Evolutionary conservation across 108 stramenopile genomes (phyloP), one percentile per base, ranked within the genome.

Genomic region (Nitzschia inconspicua): DNA sequence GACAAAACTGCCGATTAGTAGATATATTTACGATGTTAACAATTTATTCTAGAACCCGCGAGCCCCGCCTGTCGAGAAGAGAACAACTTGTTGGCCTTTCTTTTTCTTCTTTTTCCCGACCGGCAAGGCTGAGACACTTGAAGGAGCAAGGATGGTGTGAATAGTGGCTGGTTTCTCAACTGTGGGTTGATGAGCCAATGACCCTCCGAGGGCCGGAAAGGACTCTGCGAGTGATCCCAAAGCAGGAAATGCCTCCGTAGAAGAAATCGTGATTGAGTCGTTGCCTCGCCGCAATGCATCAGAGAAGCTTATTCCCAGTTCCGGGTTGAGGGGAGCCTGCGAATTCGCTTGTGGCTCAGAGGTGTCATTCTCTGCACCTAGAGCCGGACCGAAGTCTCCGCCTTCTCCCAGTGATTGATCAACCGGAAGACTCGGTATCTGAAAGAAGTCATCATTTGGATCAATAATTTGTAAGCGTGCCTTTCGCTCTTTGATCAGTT

Each of bases 401-500:
- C 24, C 1, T 23, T 47, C 46, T 4, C 3, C 20, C 36, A 37
- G 36, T 11, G 10, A 37, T 25, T n/a, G 26, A 26, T 6, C 3
- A 4, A 10, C 25, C 25, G 26, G 10, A 11, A 20, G 40, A 27
- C 14, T 28, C 8, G 35, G n/a, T 22, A 22, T 19, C 18, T 62
- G 79, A 51, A 88, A 88, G 52, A 88, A 88, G 8, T 71, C 74
- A 47, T 88, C 86, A 31, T 78, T 64, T 3, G 77, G 84, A 55
- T 88, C 83, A 19, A 88, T 72, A 3, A 47, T 44, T 60, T 85
- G 83, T 6, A 68, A 52, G 19, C 64, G 50, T 10, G 66, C 57
- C 34, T 73, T 71, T 8, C 80, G 61, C 47, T 75, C 64, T 26
- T 85, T 76, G 29, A 69, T 63, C n/a, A 66, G 68, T 46, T 72